Base-by-base conservation (phyloP, 805 yeast species). In the Starmerella tilneyi region DNA sequence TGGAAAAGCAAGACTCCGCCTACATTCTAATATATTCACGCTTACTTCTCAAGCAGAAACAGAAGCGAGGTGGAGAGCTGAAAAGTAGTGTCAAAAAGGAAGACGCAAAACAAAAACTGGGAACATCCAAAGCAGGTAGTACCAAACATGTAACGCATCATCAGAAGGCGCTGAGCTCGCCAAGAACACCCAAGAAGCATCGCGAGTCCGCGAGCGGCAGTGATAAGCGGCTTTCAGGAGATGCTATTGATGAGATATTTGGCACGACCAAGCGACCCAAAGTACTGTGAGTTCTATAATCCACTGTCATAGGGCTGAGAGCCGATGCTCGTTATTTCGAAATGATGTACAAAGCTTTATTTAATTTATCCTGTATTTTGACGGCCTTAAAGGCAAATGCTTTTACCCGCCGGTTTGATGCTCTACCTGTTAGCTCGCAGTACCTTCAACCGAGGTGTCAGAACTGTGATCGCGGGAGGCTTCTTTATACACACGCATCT, bases 1-100 rank as follows among this genome's bases (percentile, higher is more conserved):
- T 84, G 3, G 68, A 85, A 52, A 75, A 76, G 53, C 94, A 89
- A 58, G 83, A 89, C 12, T 76, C 85, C 29, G 97, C 97, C 5
- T 92, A 92, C 64, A 88, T 88, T 49, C 71, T 92, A 63, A 69
- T 92, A 17, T 92, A 92, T 64, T 77, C 88, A 34, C 75, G 89
- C 56, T 48, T 63, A 5, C 35, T 28, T 27, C 37, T 16, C 20
- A 24, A 34, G 37, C 27, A 28, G 19, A n/a, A 8, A n/a, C 4
- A 9, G 21, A 24, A 22, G 27, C 15, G 23, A 23, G n/a, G 11
- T 4, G 27, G 28, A 27, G 35, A 26, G 20, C n/a, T 9, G 17
- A 13, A 35, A 23, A 24, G 19, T 4, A 12, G 35, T 9, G n/a
- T 12, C 23, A 4, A 28, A 19, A 21, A 13, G 31, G 11, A 41